Evolutionary conservation across 2,329 filamentous ascomycete species (phyloP).

Genomic region (Exophiala viscosa): DNA sequence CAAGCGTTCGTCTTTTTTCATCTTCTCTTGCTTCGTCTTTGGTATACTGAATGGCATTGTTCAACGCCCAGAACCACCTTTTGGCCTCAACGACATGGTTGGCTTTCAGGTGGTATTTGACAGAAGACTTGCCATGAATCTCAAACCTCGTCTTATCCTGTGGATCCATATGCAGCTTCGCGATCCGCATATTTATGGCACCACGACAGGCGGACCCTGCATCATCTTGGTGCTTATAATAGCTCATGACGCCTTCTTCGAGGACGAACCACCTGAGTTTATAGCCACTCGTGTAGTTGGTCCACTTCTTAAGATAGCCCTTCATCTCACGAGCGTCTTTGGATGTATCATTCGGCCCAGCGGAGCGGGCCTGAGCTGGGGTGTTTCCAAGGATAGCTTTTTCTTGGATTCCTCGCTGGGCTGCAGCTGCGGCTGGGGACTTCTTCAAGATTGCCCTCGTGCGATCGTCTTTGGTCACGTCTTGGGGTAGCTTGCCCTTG

Average conservation of each 20-base stretch:
- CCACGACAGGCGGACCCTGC: constrained; percentile 92
- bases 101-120: constrained; percentile 96
- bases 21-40: constrained; percentile 96
- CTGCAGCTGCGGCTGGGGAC: constrained; percentile 88
- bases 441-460: constrained; percentile 86
- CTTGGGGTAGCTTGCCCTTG: constrained; percentile 91
- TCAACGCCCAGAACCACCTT: constrained; percentile 97
- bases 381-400: constrained; percentile 86
- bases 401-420: constrained; percentile 93
- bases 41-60: constrained; percentile 97
- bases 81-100: constrained; percentile 98
- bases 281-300: constrained; percentile 95
- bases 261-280: constrained; percentile 97
- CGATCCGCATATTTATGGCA: constrained; percentile 98
- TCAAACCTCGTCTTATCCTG: constrained; percentile 98
- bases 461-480: constrained; percentile 90
- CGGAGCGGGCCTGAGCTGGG: constrained; percentile 37
- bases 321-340: constrained; percentile 96
- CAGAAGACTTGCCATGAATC: constrained; percentile 95
- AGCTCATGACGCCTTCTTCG: constrained; percentile 94
- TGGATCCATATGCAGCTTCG: constrained; percentile 88
- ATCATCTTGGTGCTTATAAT: constrained; percentile 99
- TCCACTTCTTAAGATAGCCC: constrained; percentile 99
- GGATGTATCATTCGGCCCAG: constrained; percentile 54
- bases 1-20: constrained; percentile 68